Base-by-base conservation (phyloP, 352 stramenopile genomes). In the Thraustochytrium sp. region DNA sequence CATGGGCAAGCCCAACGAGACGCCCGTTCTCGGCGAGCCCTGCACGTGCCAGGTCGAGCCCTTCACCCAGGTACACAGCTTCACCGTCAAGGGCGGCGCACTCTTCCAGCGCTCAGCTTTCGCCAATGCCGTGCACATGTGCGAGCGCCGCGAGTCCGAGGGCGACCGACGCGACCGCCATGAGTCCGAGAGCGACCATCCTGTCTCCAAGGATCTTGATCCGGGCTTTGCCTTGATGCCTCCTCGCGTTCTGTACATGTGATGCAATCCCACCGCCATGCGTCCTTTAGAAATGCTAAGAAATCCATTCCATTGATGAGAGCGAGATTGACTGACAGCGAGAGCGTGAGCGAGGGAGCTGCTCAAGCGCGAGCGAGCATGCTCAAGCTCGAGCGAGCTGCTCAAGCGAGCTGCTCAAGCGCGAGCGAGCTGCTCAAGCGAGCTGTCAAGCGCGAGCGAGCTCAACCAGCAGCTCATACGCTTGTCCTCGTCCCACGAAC, bases 61-160 rank as follows among this genome's bases (percentile, higher is more conserved):
- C 42, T 77, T 77, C 26, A 55, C 42, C 1, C 42, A 77, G 46
- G 46, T 77, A 5, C 49, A 62, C 49, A 62, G 42, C 46, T 77
- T 77, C 46, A 77, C 65, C 8, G 65, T 77, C 40, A 77, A 77
- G 46, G 49, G 65, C 65, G 65, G 65, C n/a, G 36, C 42, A 23
- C 65, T 77, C n/a, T 62, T 62, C 3, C 65, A 77, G 65, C 40
- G 65, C 40, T 62, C 65, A 2, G 65, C 65, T 16, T 77, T 77
- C 64, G 49, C 42, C 40, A 77, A 77, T 36, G 65, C 65, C 16
- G 46, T 77, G 13, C 65, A 77, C 34, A 77, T 55, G 65, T 2
- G 89, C 76, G 0, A 87, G 76, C 9, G 42, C 31, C 23, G 86
- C 84, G 8, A 84, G 26, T 72, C 88, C 90, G 5, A 55, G 21